Evolutionary conservation across 164 flowering plant genomes (phyloP).

Genomic region (Berberis vulgaris): DNA sequence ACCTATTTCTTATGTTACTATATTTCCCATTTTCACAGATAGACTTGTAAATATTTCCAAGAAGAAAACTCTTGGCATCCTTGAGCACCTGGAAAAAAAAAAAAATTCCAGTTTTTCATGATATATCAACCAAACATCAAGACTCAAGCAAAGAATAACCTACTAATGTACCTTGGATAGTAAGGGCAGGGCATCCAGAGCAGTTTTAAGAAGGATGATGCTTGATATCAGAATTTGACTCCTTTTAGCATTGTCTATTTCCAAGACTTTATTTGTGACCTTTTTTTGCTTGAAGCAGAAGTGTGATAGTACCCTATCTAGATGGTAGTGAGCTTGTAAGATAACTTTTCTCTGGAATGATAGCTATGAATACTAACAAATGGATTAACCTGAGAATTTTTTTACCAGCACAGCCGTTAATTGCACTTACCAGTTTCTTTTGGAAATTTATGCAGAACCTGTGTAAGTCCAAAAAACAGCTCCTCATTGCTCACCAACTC

Average conservation of each 20-base stretch:
- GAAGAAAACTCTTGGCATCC: conserved; percentile 85
- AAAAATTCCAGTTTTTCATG: neutral
- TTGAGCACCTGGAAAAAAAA: conserved; percentile 61
- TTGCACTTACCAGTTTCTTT: conserved; percentile 77
- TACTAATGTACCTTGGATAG: conserved; percentile 57
- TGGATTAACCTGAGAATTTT: neutral
- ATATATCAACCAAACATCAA: neutral
- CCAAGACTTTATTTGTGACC: conserved; percentile 62
- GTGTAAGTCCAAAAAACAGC: conserved; percentile 85
- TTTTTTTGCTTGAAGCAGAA: conserved; percentile 96
- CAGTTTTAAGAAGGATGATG: conserved; percentile 93
- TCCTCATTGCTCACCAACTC: conserved; percentile 98
- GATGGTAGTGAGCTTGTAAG: conserved; percentile 8
- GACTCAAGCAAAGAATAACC: neutral
- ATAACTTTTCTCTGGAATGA: neutral
- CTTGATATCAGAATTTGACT: conserved; percentile 84
- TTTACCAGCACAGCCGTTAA: neutral
- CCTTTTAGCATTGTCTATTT: conserved; percentile 49
- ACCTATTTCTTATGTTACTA: conserved; percentile 72
- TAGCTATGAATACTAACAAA: neutral
- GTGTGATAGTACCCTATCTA: conserved; percentile 97
- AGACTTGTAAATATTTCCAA: conserved; percentile 70
- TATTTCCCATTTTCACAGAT: conserved; percentile 83
- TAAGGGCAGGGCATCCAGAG: conserved; percentile 84
- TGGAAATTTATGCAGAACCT: conserved; percentile 92